Base-by-base conservation (phyloP, 768 basidiomycete species). In the Amanita phalloides region DNA sequence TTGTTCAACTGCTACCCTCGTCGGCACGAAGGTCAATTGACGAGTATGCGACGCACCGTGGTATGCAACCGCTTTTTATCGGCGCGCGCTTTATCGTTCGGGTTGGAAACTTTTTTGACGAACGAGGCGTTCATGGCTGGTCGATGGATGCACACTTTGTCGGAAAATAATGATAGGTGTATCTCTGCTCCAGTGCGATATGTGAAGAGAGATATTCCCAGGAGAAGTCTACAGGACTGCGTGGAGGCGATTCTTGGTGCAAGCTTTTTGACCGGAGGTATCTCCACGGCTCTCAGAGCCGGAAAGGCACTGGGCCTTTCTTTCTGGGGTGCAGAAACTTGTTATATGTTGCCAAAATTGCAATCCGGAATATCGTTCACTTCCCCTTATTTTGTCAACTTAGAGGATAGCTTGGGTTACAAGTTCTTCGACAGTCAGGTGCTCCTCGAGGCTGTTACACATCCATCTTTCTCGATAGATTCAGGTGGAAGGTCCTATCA, bases 191-290 rank as follows among this genome's bases (percentile, higher is more conserved):
- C 53, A 9, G 70, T 14, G 63, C 65, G 73, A 42, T 66, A 53
- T 42, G 70, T 71, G n/a, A 56, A 49, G 49, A 74, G 84, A 33
- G 65, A 66, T 35, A 77, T 82, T 52, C 79, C 84, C 3, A 74
- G 87, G 25, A 68, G 88, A 51, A 82, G 85, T 58, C 65, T 94
- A 55, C 87, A 90, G 60, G 91, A 94, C 60, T 90, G 86, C 60
- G 87, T 91, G 81, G 92, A 94, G 62, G 85, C 92, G 0, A 72
- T 81, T 4, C 68, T 94, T 3, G 92, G 90, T 9, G 90, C 87
- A 2, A 78, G 79, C 25, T 92, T 84, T 57, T 56, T 82, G 13
- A 71, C 78, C 2, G 91, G 89, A 3, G 87, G 90, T 0, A 78
- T 91, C 35, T 64, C 73, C 8, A 77, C 80, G 72, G 79, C 86